Evolutionary conservation across 768 basidiomycete genomes (phyloP), one percentile per base, ranked within the genome.

Genomic region (Butyriboletus loyo): DNA sequence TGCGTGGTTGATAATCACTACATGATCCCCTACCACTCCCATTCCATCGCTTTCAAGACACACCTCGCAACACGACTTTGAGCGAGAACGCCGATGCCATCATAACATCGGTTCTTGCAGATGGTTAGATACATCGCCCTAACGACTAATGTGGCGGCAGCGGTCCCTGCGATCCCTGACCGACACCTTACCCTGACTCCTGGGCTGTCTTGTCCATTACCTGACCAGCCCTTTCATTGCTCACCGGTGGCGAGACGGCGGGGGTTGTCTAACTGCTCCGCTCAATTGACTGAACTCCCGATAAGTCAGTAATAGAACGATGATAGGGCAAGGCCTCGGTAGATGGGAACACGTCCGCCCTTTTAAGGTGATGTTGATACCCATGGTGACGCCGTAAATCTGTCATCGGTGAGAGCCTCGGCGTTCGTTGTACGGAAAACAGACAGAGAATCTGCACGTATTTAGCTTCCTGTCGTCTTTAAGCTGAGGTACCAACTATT

Each of bases 1-100:
- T 58, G 56, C 64, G 61, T 57, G 47, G 48, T 45, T 48, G 64
- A 56, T 60, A 52, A 66, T 55, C 57, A 50, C 19, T 31, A n/a
- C 21, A 30, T 9, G 49, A 54, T 49, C 24, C 38, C 49, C 28
- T 34, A 31, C 47, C 31, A 38, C 30, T 50, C 32, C 38, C 46
- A 21, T 43, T 43, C 38, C 50, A 46, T 44, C 50, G 21, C 44
- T 25, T 53, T 40, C 49, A 34, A 40, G 40, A 32, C 34, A 19
- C 41, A n/a, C n/a, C 25, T 38, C 42, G 13, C 37, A 38, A n/a
- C 30, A 31, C 39, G 50, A 38, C 41, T n/a, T 34, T n/a, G 44
- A 42, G 22, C 43, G 7, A 25, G 15, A 28, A 22, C 38, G 13
- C 22, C 45, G 25, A 21, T 28, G 25, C n/a, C 48, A 36, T 31